Evolutionary conservation across 139 green algal genomes (phyloP).

Genomic region (Micractinium sp.): DNA sequence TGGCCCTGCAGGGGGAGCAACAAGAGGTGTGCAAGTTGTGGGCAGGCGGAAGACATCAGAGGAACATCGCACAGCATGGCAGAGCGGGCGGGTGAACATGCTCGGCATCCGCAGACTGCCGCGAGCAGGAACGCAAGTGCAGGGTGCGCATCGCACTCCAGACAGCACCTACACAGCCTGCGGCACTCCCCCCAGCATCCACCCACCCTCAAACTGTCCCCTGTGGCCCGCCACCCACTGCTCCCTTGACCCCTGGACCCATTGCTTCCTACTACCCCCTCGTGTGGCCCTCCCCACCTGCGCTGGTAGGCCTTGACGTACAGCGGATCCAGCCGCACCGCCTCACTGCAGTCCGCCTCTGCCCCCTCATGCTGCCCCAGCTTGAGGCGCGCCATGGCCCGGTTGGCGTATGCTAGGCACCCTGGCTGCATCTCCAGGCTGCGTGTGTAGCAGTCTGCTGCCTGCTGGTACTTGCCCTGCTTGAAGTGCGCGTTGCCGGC

Average conservation of each 20-base stretch:
- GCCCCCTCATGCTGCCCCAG: slow-evolving; percentile 49
- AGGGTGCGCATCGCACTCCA: no score
- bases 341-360: slow-evolving; percentile 66
- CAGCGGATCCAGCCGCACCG: slow-evolving; percentile 63
- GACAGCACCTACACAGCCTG: no score
- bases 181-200: no score
- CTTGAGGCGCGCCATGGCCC: slow-evolving; percentile 76
- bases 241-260: no score
- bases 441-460: slow-evolving; percentile 63
- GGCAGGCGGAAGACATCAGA: not conserved
- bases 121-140: no score
- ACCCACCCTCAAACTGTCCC: no score
- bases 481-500: slow-evolving; percentile 81
- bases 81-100: no score
- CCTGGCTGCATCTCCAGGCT: slow-evolving; percentile 58
- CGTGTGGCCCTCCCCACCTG: not conserved
- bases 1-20: slow-evolving; percentile 46
- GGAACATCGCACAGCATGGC: no score
- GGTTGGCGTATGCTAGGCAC: slow-evolving; percentile 69
- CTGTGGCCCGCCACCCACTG: no score
- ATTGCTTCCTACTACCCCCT: not conserved
- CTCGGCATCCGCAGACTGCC: no score
- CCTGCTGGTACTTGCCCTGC: slow-evolving; percentile 52
- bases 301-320: slow-evolving; percentile 74
- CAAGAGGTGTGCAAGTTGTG: not conserved